Base-by-base conservation (phyloP, 495 filamentous ascomycete genomes). In the Hyaloscypha finlandica region DNA sequence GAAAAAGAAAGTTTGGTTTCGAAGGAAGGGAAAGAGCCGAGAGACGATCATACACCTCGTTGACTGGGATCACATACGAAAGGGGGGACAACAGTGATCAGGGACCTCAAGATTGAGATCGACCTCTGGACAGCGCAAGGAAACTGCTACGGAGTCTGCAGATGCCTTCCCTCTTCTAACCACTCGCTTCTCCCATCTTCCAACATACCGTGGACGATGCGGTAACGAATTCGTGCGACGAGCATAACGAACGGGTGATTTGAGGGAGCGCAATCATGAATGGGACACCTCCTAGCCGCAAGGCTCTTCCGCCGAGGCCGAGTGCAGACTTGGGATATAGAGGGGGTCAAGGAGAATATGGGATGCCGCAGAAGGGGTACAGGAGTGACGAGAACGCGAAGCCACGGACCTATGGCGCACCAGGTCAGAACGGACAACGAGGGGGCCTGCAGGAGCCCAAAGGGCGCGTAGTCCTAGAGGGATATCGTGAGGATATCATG, bases 401-500 rank as follows among this genome's bases (percentile, higher is more conserved):
- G 22, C 66, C 53, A 19, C 61, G 60, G n/a, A 56, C 22, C 33
- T 39, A 61, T 37, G 59, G 59, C 12, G 11, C 56, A 53, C 16
- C 57, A 35, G 61, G 8, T 12, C 37, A 59, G 8, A 33, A 42
- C 25, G 30, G 35, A 56, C 32, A 29, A 37, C 59, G 25, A 33
- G 35, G 1, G 29, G 25, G 31, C 16, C 48, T 32, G 52, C 65
- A 61, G 29, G 68, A 55, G 19, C 62, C 67, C 9, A 68, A 37
- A n/a, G 48, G 42, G 31, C 59, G 61, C 6, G 53, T 57, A 2
- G 59, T 85, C 33, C 71, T 85, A 37, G 81, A 84, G 8, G 80
- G 81, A 12, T 86, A 84, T 68, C 73, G 74, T 54, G 75, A 77
- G n/a, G 80, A 81, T 25, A 77, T 78, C 37, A 16, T 79, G 45